A percentile compares a stretch with the other conserved stretches of the same genome.
phyloP scores from a whole-genome alignment of 257 asterid species.

The Cordia subcordata region DNA sequence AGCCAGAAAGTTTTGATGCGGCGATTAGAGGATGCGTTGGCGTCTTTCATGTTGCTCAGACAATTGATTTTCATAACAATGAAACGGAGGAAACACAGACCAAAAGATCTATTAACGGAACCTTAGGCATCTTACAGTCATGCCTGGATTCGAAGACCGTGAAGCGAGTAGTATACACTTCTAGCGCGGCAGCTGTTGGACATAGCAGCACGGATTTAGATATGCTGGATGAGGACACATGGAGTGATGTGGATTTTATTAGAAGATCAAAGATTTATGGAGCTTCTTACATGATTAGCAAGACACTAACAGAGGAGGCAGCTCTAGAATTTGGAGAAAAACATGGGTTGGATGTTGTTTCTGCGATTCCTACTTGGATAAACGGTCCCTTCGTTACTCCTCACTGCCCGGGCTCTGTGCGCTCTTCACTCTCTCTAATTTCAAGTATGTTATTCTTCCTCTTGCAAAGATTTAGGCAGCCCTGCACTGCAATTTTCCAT shows the following conservation, averaged over 20 bases:
- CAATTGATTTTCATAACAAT: not conserved
- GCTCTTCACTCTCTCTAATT: too few species aligned
- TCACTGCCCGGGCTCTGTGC: too few species aligned
- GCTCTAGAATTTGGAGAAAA: constrained; percentile 44
- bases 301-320: constrained; percentile 46
- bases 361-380: constrained; percentile 41
- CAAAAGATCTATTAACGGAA: not conserved
- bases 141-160: constrained; percentile 35
- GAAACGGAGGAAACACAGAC: constrained; percentile 1
- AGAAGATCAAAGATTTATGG: constrained; percentile 1
- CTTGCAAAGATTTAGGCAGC: too few species aligned
- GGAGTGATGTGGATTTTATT: constrained; percentile 38
- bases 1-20: too few species aligned
- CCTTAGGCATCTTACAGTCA: constrained; percentile 6
- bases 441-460: too few species aligned
- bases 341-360: constrained; percentile 49
- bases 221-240: constrained; percentile 26
- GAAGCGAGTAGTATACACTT: constrained; percentile 42
- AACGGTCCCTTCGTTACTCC: constrained; percentile 55
- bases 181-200: constrained; percentile 22
- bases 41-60: constrained; percentile 12
- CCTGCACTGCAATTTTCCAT: too few species aligned
- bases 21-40: constrained; percentile 24
- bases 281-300: constrained; percentile 44
- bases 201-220: not conserved